Percentiles rank a stretch among this genome's conserved stretches.
Evolutionary conservation across 2,329 filamentous ascomycete species (phyloP).

Genomic region (Cordyceps pruinosa): DNA sequence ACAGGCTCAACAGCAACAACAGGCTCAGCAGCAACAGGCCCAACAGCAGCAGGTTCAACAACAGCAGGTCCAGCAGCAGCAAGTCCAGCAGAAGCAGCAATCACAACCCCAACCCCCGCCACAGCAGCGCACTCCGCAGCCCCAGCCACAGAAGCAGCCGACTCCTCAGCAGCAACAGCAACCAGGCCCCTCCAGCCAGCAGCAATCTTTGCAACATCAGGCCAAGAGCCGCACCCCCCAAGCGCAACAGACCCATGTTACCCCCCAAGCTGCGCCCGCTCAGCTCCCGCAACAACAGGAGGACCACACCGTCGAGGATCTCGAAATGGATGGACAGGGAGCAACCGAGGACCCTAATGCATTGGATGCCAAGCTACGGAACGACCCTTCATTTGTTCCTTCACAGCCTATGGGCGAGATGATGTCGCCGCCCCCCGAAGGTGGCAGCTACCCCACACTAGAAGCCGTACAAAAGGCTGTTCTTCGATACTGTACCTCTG

Average conservation of each 20-base stretch:
- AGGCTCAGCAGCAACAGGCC: conserved; percentile 27
- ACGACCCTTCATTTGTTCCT: conserved; percentile 44
- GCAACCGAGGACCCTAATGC: conserved; percentile 40
- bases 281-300: conserved; percentile 35
- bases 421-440: conserved; percentile 59
- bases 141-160: conserved; percentile 20
- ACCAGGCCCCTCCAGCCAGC: conserved; percentile 14
- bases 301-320: conserved; percentile 38
- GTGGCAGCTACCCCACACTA: conserved; percentile 56
- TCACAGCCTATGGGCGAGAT: conserved; percentile 49
- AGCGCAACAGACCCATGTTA: conserved; percentile 7
- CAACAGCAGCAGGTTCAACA: conserved; percentile 21
- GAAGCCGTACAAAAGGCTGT: conserved; percentile 60
- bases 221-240: conserved; percentile 8
- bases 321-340: conserved; percentile 46
- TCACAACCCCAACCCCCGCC: conserved; percentile 21
- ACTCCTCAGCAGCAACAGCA: conserved; percentile 22
- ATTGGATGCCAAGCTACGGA: conserved; percentile 41
- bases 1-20: conserved; percentile 24
- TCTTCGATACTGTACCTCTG: conserved; percentile 57
- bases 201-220: conserved; percentile 10
- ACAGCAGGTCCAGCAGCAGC: conserved; percentile 25
- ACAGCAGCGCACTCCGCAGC: conserved; percentile 11
- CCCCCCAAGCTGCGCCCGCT: conserved; percentile 26
- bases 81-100: conserved; percentile 24